phyloP scores from a whole-genome alignment of 2,329 filamentous ascomycete species.

The Pseudopyrenochaeta lycopersici region DNA sequence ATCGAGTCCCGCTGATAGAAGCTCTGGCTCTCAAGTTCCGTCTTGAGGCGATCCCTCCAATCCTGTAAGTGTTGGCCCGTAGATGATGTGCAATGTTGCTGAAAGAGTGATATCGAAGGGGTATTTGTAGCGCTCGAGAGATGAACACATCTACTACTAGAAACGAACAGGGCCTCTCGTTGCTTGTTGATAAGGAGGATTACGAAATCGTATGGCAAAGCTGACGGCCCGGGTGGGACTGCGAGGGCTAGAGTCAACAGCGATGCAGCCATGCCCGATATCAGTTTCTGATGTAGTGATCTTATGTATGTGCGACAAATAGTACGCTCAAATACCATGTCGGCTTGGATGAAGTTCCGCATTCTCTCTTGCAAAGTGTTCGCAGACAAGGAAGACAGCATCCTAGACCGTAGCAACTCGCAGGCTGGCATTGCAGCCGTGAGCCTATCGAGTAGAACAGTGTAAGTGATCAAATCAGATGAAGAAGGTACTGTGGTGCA shows the following conservation, averaged over 20 bases:
- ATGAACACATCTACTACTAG: slow-evolving; percentile 28
- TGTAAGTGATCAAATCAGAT: slow-evolving; percentile 13
- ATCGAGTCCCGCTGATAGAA: slow-evolving; percentile 58
- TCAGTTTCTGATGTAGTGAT: slow-evolving; percentile 22
- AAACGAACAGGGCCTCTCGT: slow-evolving; percentile 18
- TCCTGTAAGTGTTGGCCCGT: slow-evolving; percentile 47
- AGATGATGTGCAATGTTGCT: slow-evolving; percentile 51
- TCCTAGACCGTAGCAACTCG: slow-evolving; percentile 21
- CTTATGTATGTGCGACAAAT: slow-evolving; percentile 24
- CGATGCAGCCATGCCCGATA: slow-evolving; percentile 36
- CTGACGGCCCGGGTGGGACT: slow-evolving; percentile 19
- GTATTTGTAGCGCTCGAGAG: neutral
- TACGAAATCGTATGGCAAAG: slow-evolving; percentile 25
- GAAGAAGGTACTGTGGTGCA: slow-evolving; percentile 14
- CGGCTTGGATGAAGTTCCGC: slow-evolving; percentile 22
- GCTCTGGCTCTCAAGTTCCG: slow-evolving; percentile 51
- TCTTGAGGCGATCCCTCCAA: slow-evolving; percentile 60
- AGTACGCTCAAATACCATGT: neutral
- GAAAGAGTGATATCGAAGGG: slow-evolving; percentile 41
- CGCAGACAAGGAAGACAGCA: slow-evolving; percentile 38
- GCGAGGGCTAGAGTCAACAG: slow-evolving; percentile 36
- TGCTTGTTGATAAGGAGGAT: slow-evolving; percentile 41
- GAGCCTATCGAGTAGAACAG: slow-evolving; percentile 28
- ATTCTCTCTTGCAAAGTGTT: slow-evolving; percentile 30
- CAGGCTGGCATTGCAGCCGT: slow-evolving; percentile 16